phyloP scores from a whole-genome alignment of 164 flowering plant genomes.

The Liquidambar formosana region DNA sequence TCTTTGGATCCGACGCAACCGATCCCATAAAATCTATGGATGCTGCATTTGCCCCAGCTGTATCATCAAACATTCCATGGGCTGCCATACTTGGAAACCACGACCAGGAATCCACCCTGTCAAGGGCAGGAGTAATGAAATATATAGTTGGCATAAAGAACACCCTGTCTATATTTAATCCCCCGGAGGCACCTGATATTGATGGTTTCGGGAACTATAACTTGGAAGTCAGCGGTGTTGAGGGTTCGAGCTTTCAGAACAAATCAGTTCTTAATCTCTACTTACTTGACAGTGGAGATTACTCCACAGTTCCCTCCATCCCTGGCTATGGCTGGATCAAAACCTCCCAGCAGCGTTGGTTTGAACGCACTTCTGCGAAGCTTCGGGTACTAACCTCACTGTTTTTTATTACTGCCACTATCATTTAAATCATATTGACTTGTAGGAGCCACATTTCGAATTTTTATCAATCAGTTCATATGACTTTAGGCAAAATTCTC shows the following conservation, averaged over 20 bases:
- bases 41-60: constrained; percentile 78
- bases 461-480: too few relatives aligned
- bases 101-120: constrained; percentile 77
- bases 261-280: constrained; percentile 87
- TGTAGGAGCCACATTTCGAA: too few relatives aligned
- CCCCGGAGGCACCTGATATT: constrained; percentile 40
- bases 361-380: constrained; percentile 59
- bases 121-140: constrained; percentile 84
- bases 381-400: constrained; percentile 50
- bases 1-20: constrained; percentile 63
- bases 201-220: constrained; percentile 97
- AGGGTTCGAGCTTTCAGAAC: constrained; percentile 56
- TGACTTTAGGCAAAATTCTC: too few relatives aligned
- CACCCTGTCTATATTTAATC: constrained; percentile 68
- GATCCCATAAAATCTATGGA: constrained; percentile 67
- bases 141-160: constrained; percentile 61
- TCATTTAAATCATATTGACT: too few relatives aligned
- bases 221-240: constrained; percentile 68
- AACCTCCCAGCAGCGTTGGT: constrained; percentile 90
- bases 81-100: constrained; percentile 95
- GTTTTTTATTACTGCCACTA: neutral
- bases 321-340: constrained; percentile 94
- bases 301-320: constrained; percentile 74
- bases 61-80: constrained; percentile 79
- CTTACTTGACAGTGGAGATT: constrained; percentile 94